Percentiles rank a stretch among this genome's conserved stretches.
Conservation (phyloP, 768 basidiomycete species). For the Lanmaoa pseudosensibilis region DNA sequence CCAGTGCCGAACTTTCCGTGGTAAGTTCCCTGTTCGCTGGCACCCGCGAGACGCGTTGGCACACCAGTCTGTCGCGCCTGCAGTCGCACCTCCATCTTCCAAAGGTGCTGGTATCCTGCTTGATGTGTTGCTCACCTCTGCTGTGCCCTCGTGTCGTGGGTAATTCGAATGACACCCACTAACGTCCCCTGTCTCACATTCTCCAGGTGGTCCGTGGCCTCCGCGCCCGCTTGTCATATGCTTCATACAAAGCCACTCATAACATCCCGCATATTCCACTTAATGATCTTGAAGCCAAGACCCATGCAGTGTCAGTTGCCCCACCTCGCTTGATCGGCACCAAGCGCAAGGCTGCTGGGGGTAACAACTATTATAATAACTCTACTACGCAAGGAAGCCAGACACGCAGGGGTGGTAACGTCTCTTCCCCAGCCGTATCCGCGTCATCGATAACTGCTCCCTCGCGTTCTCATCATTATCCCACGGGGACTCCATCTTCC, state of each 20-base stretch:
- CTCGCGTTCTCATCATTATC: conserved; percentile 46
- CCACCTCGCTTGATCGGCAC: conserved; percentile 55
- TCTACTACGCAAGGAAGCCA: conserved; percentile 48
- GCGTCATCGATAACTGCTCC: conserved; percentile 28
- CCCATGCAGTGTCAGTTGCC: conserved; percentile 42
- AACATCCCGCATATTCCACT: conserved; percentile 66
- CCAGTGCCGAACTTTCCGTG: conserved; percentile 77
- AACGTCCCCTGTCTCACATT: conserved; percentile 32
- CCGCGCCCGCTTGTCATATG: conserved; percentile 78
- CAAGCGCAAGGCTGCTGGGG: conserved; percentile 50
- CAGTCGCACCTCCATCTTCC: conserved; percentile 4
- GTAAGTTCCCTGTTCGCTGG: conserved; percentile 49
- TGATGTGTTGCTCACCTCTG: neutral
- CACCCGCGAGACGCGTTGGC: conserved; percentile 49
- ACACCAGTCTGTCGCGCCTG: conserved; percentile 24
- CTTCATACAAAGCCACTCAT: conserved; percentile 79
- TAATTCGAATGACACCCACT: conserved; percentile 17
- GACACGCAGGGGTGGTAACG: conserved; percentile 44
- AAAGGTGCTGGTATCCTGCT: conserved; percentile 1
- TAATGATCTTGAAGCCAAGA: conserved; percentile 69
- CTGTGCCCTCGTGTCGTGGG: conserved; percentile 9
- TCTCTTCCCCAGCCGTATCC: conserved; percentile 37
- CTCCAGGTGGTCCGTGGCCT: conserved; percentile 76
- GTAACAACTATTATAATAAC: conserved; percentile 50
- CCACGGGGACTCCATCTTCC: conserved; percentile 36